These are phyloP conservation scores for Lanmaoa rubissima DNA, from an alignment of 768 basidiomycete species.

Conservation along the genomic window DNA sequence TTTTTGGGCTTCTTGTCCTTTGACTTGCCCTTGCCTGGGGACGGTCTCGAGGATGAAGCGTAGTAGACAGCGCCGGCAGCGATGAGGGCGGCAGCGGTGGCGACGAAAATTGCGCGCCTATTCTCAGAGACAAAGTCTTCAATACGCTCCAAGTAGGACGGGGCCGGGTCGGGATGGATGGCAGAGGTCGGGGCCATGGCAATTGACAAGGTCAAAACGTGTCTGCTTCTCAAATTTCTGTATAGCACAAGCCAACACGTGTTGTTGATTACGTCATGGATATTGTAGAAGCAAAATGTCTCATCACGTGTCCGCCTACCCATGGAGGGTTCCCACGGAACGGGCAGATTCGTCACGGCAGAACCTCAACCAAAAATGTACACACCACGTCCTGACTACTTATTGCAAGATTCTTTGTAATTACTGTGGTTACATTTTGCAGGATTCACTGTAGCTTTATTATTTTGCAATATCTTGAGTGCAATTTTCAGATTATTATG, in stretches of 20 bases:
- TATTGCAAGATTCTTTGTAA: too few species aligned
- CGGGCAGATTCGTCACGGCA: too few species aligned
- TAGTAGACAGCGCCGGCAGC: slow-evolving; percentile 77
- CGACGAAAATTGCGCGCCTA: slow-evolving; percentile 70
- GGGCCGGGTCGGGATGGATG: background rate
- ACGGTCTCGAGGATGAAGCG: slow-evolving; percentile 42
- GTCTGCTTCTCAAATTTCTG: slow-evolving; percentile 6
- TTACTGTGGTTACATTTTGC: too few species aligned
- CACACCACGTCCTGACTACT: too few species aligned
- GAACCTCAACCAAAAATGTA: too few species aligned
- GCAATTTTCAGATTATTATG: too few species aligned
- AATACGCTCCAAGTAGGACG: slow-evolving; percentile 56
- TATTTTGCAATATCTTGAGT: too few species aligned
- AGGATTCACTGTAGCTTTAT: too few species aligned
- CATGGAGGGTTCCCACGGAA: too few species aligned
- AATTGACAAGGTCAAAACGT: too few species aligned
- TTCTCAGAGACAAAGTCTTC: slow-evolving; percentile 73
- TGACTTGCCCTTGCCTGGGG: slow-evolving; percentile 45
- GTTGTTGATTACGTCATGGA: slow-evolving; percentile 25
- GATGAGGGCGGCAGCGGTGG: slow-evolving; percentile 66
- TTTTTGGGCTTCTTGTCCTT: slow-evolving; percentile 51
- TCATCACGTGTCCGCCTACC: too few species aligned
- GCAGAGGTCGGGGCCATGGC: slow-evolving; percentile 22
- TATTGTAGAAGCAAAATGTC: background rate
- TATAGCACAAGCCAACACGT: background rate